Evolutionary conservation across 768 basidiomycete species (phyloP).

Genomic region (Sporobolomyces roseus): DNA sequence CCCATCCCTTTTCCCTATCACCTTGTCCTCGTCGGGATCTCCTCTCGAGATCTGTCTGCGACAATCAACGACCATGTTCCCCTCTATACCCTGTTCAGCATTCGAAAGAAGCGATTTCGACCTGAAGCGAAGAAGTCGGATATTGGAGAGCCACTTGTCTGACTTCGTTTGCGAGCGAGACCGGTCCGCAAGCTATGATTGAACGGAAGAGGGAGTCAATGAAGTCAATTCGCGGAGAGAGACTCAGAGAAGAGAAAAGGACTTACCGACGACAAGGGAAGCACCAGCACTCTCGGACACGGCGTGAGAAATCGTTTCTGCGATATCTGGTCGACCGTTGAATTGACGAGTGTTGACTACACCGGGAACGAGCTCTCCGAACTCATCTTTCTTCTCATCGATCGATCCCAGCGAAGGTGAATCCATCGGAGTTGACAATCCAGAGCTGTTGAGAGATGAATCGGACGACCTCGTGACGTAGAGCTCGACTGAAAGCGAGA

Average conservation of each 20-base stretch:
- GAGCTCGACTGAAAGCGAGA: conserved; percentile 6
- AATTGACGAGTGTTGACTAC: conserved; percentile 15
- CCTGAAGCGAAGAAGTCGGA: too few relatives aligned
- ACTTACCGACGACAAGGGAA: conserved; percentile 16
- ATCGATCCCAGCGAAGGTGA: conserved; percentile 2
- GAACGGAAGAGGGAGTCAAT: not conserved
- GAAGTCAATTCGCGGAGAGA: too few relatives aligned
- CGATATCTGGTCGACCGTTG: conserved; percentile 13
- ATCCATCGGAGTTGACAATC: conserved; percentile 1
- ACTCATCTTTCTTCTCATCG: conserved; percentile 18
- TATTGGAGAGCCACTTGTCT: too few relatives aligned
- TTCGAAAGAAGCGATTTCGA: too few relatives aligned
- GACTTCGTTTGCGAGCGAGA: too few relatives aligned
- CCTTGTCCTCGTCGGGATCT: too few relatives aligned
- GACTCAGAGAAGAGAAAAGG: too few relatives aligned
- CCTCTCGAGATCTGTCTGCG: too few relatives aligned
- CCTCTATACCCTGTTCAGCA: too few relatives aligned
- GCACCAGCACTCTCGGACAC: not conserved
- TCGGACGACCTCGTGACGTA: conserved; percentile 11
- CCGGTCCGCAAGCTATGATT: conserved; percentile 21
- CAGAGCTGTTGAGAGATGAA: not conserved
- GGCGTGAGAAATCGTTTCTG: not conserved
- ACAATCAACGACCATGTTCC: too few relatives aligned
- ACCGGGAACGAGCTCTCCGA: not conserved
- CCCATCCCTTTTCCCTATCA: too few relatives aligned